Percentiles rank a stretch among this genome's conserved stretches.
Evolutionary conservation across 2,329 filamentous ascomycete species (phyloP).

Genomic region (Fusarium liriodendri): DNA sequence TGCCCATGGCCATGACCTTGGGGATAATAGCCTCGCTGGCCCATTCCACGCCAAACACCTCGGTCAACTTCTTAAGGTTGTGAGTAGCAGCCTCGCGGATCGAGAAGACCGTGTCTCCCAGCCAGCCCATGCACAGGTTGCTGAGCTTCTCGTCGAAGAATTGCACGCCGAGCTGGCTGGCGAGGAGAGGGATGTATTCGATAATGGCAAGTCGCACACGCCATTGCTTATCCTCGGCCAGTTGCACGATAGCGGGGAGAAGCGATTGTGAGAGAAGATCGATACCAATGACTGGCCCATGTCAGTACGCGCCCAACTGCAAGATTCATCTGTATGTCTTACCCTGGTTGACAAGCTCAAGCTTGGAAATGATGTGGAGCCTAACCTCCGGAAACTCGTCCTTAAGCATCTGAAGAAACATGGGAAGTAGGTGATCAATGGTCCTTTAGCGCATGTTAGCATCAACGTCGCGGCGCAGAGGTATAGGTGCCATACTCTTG

Average conservation of each 20-base stretch:
- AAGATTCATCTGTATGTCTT: constrained; percentile 42
- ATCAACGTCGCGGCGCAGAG: not conserved
- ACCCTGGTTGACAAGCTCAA: constrained; percentile 98
- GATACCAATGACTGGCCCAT: constrained; percentile 87
- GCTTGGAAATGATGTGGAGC: constrained; percentile 99
- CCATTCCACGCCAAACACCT: constrained; percentile 99
- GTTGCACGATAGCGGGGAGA: constrained; percentile 94
- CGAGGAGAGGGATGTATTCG: constrained; percentile 97
- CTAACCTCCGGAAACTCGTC: constrained; percentile 98
- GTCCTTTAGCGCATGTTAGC: constrained; percentile 68
- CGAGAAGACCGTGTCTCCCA: constrained; percentile 98
- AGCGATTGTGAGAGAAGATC: constrained; percentile 96
- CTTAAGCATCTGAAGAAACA: constrained; percentile 99
- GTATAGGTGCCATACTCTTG: constrained; percentile 78
- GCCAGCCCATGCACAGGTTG: constrained; percentile 96
- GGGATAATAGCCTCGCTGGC: constrained; percentile 96
- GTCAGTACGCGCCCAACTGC: constrained; percentile 28
- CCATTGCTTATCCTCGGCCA: constrained; percentile 99
- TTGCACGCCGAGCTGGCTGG: constrained; percentile 93
- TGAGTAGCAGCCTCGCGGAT: constrained; percentile 97
- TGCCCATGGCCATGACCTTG: constrained; percentile 98
- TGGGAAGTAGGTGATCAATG: constrained; percentile 94
- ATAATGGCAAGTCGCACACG: constrained; percentile 97
- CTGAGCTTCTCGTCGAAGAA: constrained; percentile 99
- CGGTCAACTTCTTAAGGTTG: constrained; percentile 97